Base-by-base conservation (phyloP, 371 early-diverging fungal species). In the Mortierella sp. region DNA sequence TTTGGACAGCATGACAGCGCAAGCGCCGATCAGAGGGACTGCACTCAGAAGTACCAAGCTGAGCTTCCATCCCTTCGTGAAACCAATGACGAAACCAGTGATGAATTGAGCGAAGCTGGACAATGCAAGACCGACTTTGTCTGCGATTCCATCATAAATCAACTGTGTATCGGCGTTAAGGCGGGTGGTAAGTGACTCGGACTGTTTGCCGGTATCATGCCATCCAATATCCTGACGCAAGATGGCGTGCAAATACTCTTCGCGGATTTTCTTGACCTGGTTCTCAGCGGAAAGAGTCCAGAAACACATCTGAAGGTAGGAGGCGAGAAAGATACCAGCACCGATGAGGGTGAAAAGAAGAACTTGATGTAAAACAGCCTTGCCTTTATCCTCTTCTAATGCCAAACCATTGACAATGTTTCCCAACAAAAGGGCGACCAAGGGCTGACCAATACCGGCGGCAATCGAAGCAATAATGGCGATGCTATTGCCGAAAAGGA, bases 141-240 rank as follows among this genome's bases (percentile, higher is more conserved):
- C 96, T 43, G 90, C 88, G 37, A 96, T 92, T 54, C 97, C 95
- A 84, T 94, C 95, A 78, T 93, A 93, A 57, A 94, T 87, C 70
- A 93, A 66, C 40, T 94, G 86, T 54, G 92, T 89, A 86, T 96
- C 91, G 78, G 90, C 87, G 58, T 93, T 90, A n/a, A 94, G 86
- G 40, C 93, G 89, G 24, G 93, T 91, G 10, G 93, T 93, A 37
- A 94, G 87, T 1, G 81, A 81, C 55, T 92, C 92, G 40, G 94
- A 91, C 81, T 90, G 81, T 80, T 90, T 89, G 66, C 90, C 87
- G 39, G 86, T 89, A 71, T 98, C 98, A 78, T 96, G 97, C 94
- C 94, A 98, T 32, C 90, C 94, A 74, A 96, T 88, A 32, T 97
- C 95, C 83, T 97, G 97, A 52, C 94, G 90, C 49, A 98, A 84